These are phyloP conservation scores for Colletotrichum sp. DNA, from an alignment of 2,329 filamentous ascomycete genomes.

Conservation along the genomic window DNA sequence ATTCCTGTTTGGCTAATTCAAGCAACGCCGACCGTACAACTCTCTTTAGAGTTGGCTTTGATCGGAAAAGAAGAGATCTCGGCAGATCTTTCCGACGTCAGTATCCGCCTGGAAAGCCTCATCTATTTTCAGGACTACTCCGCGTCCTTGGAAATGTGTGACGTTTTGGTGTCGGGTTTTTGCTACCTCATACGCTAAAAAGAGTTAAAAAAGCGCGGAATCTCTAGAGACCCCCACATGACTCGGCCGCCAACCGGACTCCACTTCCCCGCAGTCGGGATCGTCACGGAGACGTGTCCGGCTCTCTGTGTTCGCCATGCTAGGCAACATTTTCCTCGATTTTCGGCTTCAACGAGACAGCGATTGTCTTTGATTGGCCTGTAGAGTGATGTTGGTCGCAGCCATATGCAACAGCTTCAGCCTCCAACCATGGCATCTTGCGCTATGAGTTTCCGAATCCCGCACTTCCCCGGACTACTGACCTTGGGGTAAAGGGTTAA, in stretches of 20 bases:
- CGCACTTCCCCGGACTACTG: background rate
- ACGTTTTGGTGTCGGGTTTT: background rate
- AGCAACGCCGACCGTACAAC: background rate
- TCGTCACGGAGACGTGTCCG: background rate
- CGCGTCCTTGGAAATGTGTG: fast-evolving
- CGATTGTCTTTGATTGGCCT: background rate
- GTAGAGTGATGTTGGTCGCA: background rate
- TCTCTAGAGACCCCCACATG: background rate
- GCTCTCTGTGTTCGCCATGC: background rate
- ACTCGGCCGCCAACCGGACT: background rate
- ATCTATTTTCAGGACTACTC: background rate
- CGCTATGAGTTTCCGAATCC: background rate
- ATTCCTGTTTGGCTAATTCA: background rate
- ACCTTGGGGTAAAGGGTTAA: background rate
- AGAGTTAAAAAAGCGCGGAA: background rate
- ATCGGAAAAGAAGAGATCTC: background rate
- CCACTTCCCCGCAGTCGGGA: conserved; percentile 12
- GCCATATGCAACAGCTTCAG: background rate
- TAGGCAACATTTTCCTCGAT: background rate
- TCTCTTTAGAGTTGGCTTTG: background rate
- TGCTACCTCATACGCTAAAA: background rate
- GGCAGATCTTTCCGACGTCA: background rate
- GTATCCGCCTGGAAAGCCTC: background rate
- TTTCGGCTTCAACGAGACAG: background rate
- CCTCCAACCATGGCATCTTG: background rate